These are phyloP conservation scores for Bryoglossum gracile DNA, from an alignment of 495 filamentous ascomycete species.

Conservation along the genomic window DNA sequence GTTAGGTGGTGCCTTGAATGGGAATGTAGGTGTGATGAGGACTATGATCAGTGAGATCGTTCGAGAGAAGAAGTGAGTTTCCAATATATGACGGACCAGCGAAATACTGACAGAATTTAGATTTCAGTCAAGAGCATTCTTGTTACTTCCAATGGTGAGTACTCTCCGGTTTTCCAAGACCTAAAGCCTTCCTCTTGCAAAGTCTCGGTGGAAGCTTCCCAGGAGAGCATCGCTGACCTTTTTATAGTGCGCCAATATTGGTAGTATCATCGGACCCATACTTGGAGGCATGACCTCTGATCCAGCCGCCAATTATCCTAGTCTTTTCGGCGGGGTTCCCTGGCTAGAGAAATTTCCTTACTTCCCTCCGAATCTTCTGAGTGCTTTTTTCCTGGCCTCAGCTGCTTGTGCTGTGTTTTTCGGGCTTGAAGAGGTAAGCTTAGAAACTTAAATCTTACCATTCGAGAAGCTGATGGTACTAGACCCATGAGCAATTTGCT, in stretches of 20 bases:
- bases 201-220: too few species aligned
- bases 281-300: conserved; percentile 70
- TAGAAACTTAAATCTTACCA: too few species aligned
- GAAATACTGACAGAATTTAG: conserved; percentile 54
- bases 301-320: conserved; percentile 62
- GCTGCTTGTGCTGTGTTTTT: conserved; percentile 52
- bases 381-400: conserved; percentile 54
- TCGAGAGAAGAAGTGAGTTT: conserved; percentile 56
- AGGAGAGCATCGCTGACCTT: not conserved
- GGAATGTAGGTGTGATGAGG: conserved; percentile 74
- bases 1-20: conserved; percentile 72
- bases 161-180: not conserved
- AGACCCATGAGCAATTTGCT: conserved; percentile 45
- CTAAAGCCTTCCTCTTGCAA: too few species aligned
- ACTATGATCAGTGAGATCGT: conserved; percentile 73
- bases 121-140: conserved; percentile 68
- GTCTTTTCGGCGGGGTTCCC: conserved; percentile 56
- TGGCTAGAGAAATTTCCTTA: conserved; percentile 69
- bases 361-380: conserved; percentile 67
- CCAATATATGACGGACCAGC: too few species aligned
- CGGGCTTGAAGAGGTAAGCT: conserved; percentile 62
- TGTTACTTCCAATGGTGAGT: conserved; percentile 62
- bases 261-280: conserved; percentile 68
- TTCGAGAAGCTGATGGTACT: not conserved
- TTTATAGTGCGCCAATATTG: conserved; percentile 59